Evolutionary conservation across 192 early-diverging fungal species (phyloP).

Genomic region (Coemansia sp.): DNA sequence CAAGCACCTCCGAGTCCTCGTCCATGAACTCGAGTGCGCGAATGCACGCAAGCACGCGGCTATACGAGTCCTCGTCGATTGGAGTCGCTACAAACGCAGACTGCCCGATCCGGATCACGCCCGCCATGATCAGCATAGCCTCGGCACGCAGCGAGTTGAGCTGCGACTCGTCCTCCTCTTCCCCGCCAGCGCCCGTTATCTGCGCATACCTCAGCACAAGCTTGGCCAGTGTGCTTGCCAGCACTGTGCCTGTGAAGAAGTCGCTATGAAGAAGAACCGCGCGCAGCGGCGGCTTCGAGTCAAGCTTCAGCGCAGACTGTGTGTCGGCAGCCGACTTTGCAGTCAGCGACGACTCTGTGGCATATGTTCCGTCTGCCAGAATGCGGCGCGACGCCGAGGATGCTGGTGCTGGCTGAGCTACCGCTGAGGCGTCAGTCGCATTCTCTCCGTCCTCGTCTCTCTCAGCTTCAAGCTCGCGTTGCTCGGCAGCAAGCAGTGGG

Average conservation of each 20-base stretch:
- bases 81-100: conserved; percentile 80
- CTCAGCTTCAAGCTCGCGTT: conserved; percentile 76
- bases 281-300: conserved; percentile 47
- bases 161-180: conserved; percentile 22
- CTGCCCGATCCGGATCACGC: conserved; percentile 90
- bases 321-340: conserved; percentile 36
- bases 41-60: conserved; percentile 88
- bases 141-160: conserved; percentile 90
- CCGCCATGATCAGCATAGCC: conserved; percentile 97
- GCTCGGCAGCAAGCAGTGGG: conserved; percentile 92
- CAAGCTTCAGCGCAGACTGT: conserved; percentile 57
- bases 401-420: conserved; percentile 32
- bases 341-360: conserved; percentile 90
- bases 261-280: conserved; percentile 90
- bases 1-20: conserved; percentile 37
- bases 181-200: neutral
- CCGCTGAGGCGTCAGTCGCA: conserved; percentile 19
- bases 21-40: conserved; percentile 70
- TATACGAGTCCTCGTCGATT: conserved; percentile 97
- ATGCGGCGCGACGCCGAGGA: conserved; percentile 64
- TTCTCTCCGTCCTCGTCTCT: conserved; percentile 40
- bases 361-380: conserved; percentile 96
- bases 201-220: conserved; percentile 76
- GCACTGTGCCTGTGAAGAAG: conserved; percentile 88
- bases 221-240: conserved; percentile 90